phyloP scores from a whole-genome alignment of 805 yeast species.

The Lachancea mirantina region DNA sequence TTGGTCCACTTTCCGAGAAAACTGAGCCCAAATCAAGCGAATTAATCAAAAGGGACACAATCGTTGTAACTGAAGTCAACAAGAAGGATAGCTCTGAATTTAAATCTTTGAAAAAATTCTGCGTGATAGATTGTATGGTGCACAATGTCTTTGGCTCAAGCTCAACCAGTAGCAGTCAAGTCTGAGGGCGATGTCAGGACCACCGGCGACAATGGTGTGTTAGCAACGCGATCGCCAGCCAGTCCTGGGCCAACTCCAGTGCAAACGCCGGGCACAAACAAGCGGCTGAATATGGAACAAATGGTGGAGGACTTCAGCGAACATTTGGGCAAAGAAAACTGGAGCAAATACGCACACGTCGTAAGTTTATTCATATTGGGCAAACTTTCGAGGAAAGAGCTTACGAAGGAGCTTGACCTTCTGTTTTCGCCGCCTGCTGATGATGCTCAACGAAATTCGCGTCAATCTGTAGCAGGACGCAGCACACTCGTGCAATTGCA shows the following conservation, averaged over 20 bases:
- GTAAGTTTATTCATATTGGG: slow-evolving; percentile 73
- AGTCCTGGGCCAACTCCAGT: slow-evolving; percentile 7
- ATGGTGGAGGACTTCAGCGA: slow-evolving; percentile 69
- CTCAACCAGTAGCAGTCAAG: slow-evolving; percentile 14
- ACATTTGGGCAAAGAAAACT: slow-evolving; percentile 57
- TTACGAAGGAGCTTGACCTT: slow-evolving; percentile 51
- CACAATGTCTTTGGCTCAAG: slow-evolving; percentile 19
- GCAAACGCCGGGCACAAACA: slow-evolving; percentile 8
- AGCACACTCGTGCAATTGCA: slow-evolving; percentile 41
- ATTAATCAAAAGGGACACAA: too few relatives aligned
- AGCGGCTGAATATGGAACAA: slow-evolving; percentile 52
- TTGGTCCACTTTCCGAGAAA: too few relatives aligned
- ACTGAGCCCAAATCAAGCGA: too few relatives aligned
- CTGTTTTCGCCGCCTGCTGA: slow-evolving; percentile 34
- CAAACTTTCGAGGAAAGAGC: slow-evolving; percentile 67
- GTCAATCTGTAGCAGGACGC: slow-evolving; percentile 1
- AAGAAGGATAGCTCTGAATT: too few relatives aligned
- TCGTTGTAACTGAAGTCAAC: too few relatives aligned
- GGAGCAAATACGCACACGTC: slow-evolving; percentile 82
- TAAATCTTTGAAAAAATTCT: too few relatives aligned
- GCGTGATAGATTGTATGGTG: too few relatives aligned
- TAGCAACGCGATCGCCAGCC: too few relatives aligned
- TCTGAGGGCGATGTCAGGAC: slow-evolving; percentile 9
- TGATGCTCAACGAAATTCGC: slow-evolving; percentile 15
- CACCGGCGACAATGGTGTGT: slow-evolving; percentile 3